phyloP scores from a whole-genome alignment of 23 red algal genomes.

The Gracilaria vermiculophylla region DNA sequence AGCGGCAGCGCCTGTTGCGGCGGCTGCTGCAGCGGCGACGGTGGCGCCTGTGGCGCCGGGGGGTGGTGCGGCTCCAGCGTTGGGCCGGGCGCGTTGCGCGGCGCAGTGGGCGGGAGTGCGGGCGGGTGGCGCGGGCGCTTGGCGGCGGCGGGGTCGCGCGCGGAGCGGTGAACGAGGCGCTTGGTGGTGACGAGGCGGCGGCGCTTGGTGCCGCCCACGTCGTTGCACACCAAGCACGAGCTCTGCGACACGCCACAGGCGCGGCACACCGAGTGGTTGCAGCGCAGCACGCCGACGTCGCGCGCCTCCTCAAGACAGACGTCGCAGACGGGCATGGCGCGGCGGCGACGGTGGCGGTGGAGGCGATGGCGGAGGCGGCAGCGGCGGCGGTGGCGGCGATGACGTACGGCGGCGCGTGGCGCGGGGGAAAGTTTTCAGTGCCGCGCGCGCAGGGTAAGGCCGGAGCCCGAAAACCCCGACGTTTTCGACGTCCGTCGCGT shows the following conservation, averaged over 20 bases:
- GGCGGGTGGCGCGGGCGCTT: background rate
- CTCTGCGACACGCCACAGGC: conserved; percentile 35
- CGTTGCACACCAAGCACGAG: conserved; percentile 33
- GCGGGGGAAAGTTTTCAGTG: too few relatives aligned
- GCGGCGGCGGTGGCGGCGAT: background rate
- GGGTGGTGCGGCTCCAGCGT: background rate
- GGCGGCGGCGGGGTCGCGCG: background rate
- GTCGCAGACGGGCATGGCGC: conserved; percentile 37
- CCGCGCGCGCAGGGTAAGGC: too few relatives aligned
- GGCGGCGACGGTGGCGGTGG: background rate
- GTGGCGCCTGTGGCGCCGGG: too few relatives aligned
- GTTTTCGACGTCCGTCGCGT: too few relatives aligned
- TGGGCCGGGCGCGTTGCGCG: background rate
- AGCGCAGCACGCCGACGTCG: conserved; percentile 23
- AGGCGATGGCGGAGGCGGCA: background rate
- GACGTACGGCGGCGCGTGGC: too few relatives aligned
- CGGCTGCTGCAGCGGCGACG: too few relatives aligned
- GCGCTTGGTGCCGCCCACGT: conserved; percentile 12
- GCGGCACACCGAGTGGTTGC: conserved; percentile 38
- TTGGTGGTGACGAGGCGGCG: conserved; percentile 1
- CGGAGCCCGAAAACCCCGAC: too few relatives aligned
- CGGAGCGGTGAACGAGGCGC: background rate
- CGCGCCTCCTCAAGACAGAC: conserved; percentile 36
- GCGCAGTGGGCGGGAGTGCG: background rate
- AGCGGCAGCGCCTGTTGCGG: too few relatives aligned